phyloP scores from a whole-genome alignment of 257 asterid genomes.

The Solanum habrochaites region DNA sequence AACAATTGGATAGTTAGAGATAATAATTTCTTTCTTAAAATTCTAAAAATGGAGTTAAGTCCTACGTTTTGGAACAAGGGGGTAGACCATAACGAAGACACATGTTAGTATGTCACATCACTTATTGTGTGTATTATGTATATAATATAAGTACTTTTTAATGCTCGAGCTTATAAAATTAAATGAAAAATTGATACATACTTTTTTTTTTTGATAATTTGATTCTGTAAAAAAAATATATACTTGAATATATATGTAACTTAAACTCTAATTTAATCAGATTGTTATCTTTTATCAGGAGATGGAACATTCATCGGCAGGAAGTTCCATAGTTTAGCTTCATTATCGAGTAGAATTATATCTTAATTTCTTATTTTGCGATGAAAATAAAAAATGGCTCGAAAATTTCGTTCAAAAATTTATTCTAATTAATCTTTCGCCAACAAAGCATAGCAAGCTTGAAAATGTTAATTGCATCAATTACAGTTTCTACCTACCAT shows the following conservation, averaged over 20 bases:
- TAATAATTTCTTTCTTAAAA: neutral
- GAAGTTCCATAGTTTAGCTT: neutral
- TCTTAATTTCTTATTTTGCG: neutral
- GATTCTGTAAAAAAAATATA: neutral
- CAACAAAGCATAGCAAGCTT: neutral
- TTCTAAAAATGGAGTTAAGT: neutral
- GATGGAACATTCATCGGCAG: neutral
- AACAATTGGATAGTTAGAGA: neutral
- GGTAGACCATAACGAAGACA: neutral
- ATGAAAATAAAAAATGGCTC: neutral
- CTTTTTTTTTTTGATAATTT: neutral
- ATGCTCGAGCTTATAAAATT: neutral
- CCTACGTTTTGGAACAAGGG: neutral
- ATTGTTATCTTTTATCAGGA: neutral
- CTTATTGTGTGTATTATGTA: neutral
- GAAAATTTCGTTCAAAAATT: neutral
- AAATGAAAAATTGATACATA: neutral
- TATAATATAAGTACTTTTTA: neutral
- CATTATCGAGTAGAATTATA: neutral
- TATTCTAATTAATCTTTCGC: neutral
- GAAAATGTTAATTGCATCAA: neutral
- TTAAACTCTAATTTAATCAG: neutral
- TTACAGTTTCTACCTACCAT: neutral
- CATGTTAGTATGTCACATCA: neutral
- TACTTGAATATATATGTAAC: neutral